Conservation (phyloP, 2,329 filamentous ascomycete species). For the Dactylellina sp. region DNA sequence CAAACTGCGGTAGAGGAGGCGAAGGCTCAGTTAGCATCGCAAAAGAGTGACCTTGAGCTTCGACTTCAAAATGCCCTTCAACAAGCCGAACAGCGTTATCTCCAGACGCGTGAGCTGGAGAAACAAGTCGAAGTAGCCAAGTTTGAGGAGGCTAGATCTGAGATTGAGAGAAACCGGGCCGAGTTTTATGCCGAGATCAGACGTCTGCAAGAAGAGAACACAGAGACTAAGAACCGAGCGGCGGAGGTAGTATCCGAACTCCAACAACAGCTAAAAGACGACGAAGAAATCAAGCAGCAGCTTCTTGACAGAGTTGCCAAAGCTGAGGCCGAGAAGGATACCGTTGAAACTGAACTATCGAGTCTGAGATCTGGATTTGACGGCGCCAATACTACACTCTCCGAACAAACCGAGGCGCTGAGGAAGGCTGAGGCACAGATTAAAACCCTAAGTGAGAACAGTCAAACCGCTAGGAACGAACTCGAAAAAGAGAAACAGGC, state of each 20-base stretch:
- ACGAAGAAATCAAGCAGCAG: slow-evolving; percentile 50
- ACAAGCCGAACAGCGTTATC: slow-evolving; percentile 45
- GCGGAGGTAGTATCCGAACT: slow-evolving; percentile 46
- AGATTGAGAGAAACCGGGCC: slow-evolving; percentile 23
- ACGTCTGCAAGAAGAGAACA: slow-evolving; percentile 24
- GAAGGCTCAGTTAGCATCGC: slow-evolving; percentile 19
- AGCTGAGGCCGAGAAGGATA: slow-evolving; percentile 45
- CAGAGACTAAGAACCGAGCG: slow-evolving; percentile 37
- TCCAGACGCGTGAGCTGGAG: slow-evolving; percentile 21
- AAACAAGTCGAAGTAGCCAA: slow-evolving; percentile 29
- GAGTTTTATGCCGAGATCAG: slow-evolving; percentile 27
- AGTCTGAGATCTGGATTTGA: slow-evolving; percentile 24
- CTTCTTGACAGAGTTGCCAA: slow-evolving; percentile 49
- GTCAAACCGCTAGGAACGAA: slow-evolving; percentile 3
- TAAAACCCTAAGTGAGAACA: slow-evolving; percentile 22
- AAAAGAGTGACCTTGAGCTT: slow-evolving; percentile 34
- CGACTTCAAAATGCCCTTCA: slow-evolving; percentile 26
- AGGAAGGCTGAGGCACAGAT: slow-evolving; percentile 38
- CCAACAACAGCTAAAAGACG: slow-evolving; percentile 44
- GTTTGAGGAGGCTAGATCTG: slow-evolving; percentile 25
- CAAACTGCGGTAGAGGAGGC: slow-evolving; percentile 31
- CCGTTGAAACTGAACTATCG: slow-evolving; percentile 9
- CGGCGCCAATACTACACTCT: slow-evolving; percentile 17
- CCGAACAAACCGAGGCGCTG: slow-evolving; percentile 23
- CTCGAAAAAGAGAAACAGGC: slow-evolving; percentile 32